Base-by-base conservation (phyloP, 2,329 filamentous ascomycete species). In the Fusarium sororula region DNA sequence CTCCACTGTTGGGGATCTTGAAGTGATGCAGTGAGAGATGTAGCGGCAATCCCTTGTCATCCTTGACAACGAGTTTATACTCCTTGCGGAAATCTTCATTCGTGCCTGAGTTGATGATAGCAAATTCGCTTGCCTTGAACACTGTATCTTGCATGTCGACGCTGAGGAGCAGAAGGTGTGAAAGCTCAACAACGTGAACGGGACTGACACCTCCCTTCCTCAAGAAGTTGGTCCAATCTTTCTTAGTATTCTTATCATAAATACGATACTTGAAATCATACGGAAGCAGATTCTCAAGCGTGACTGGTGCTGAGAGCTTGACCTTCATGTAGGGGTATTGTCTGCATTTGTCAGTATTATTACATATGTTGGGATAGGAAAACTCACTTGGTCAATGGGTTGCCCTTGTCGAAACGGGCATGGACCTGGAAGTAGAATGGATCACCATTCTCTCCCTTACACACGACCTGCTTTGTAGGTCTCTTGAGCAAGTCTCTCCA, bases 251-350 rank as follows among this genome's bases (percentile, higher is more conserved):
- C 85, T 97, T 98, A 85, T 99, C 96, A 80, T 98, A 99, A 63
- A 99, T 98, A 63, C 96, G 91, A 82, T 99, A 99, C 83, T 99
- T 98, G 90, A 99, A 99, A 83, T 99, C 96, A 80, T 96, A 98
- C 0, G 96, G 96, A 42, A 99, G 85, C 48, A 99, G 85, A 75
- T 99, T 99, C 82, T 99, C 96, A 9, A 99, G 88, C 56, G 98
- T 96, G 20, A 99, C 90, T 0, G 97, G 96, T 1, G 96, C 96
- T 30, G 94, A 97, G 6, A 99, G 89, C 75, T 95, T 94, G 74
- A 99, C 88, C 67, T 91, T 92, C 96, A 99, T 98, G 81, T 96
- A 96, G 0, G 96, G 96, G 80, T 99, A 99, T 70, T 92, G 89
- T 65, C 91, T 93, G 66, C 1, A 22, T n/a, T 24, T 0, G 32